Evolutionary conservation across 2,329 filamentous ascomycete species (phyloP).

Genomic region (Alternaria arbusti): DNA sequence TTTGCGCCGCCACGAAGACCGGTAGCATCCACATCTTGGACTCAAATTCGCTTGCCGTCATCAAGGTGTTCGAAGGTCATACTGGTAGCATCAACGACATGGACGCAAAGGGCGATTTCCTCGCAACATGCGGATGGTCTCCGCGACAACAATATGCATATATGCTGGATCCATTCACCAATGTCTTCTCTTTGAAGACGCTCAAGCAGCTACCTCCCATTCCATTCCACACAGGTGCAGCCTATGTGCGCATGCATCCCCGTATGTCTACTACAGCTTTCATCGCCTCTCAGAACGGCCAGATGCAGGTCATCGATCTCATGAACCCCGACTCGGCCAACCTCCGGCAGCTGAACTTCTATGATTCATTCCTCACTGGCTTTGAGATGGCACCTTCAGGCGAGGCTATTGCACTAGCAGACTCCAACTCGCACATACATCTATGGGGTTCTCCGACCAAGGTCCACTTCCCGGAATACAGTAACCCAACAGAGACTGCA

Average conservation of each 20-base stretch:
- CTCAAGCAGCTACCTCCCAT: conserved; percentile 87
- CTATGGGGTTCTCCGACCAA: conserved; percentile 89
- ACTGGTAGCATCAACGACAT: conserved; percentile 91
- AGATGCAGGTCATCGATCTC: conserved; percentile 94
- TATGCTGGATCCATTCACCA: conserved; percentile 90
- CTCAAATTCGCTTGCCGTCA: conserved; percentile 74
- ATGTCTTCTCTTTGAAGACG: conserved; percentile 94
- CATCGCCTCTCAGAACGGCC: conserved; percentile 87
- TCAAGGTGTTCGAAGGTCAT: conserved; percentile 91
- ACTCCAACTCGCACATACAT: conserved; percentile 78
- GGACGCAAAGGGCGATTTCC: conserved; percentile 93
- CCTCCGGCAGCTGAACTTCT: conserved; percentile 80
- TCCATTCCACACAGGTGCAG: conserved; percentile 88
- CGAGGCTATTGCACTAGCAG: conserved; percentile 81
- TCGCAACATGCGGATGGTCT: conserved; percentile 94
- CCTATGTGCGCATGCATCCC: conserved; percentile 95
- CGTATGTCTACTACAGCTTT: conserved; percentile 94
- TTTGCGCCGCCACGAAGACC: conserved; percentile 85
- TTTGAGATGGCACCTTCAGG: conserved; percentile 89
- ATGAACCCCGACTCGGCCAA: conserved; percentile 91
- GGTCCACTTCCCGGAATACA: conserved; percentile 83
- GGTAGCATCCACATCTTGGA: conserved; percentile 89
- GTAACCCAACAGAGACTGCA: conserved; percentile 76
- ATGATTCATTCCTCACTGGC: conserved; percentile 72
- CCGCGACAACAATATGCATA: conserved; percentile 78